These are phyloP conservation scores for Musa itinerans DNA, from an alignment of 176 grass and related monocot species.

Conservation along the genomic window DNA sequence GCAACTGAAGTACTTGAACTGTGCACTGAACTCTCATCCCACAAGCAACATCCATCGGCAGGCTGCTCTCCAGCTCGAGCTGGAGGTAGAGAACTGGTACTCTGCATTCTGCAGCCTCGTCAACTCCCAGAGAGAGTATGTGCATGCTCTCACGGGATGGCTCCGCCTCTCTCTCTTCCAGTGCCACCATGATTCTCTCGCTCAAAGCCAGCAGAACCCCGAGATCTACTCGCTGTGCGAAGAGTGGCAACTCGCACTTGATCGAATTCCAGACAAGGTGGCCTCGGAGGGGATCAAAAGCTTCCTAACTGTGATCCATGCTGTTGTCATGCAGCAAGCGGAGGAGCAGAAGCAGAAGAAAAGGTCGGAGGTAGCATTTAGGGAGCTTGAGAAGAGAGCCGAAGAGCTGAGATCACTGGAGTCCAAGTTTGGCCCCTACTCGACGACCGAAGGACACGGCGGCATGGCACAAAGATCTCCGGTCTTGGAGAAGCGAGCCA, in stretches of 20 bases:
- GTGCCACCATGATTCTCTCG: conserved; percentile 53
- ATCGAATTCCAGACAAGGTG: conserved; percentile 87
- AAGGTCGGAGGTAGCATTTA: conserved; percentile 61
- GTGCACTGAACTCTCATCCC: conserved; percentile 44
- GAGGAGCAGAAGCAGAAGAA: conserved; percentile 95
- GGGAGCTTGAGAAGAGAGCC: conserved; percentile 70
- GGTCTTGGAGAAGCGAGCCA: conserved; percentile 49
- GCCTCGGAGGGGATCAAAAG: conserved; percentile 94
- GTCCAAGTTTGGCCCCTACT: conserved; percentile 42
- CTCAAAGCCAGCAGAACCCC: conserved; percentile 44
- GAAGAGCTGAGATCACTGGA: conserved; percentile 68
- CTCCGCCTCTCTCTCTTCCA: conserved; percentile 87
- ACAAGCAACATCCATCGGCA: conserved; percentile 74
- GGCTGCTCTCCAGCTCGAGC: conserved; percentile 75
- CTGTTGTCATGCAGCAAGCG: conserved; percentile 62
- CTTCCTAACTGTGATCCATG: conserved; percentile 68
- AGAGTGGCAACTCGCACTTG: conserved; percentile 91
- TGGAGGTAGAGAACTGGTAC: conserved; percentile 91
- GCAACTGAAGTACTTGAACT: conserved; percentile 79
- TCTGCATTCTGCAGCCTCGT: conserved; percentile 75
- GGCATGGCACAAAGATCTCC: conserved; percentile 31
- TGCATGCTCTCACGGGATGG: conserved; percentile 85
- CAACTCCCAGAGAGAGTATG: conserved; percentile 80
- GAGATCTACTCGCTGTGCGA: conserved; percentile 83
- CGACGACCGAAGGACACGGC: conserved; percentile 24